Evolutionary conservation across 352 stramenopile species (phyloP).

Genomic region (Phytophthora cactorum): DNA sequence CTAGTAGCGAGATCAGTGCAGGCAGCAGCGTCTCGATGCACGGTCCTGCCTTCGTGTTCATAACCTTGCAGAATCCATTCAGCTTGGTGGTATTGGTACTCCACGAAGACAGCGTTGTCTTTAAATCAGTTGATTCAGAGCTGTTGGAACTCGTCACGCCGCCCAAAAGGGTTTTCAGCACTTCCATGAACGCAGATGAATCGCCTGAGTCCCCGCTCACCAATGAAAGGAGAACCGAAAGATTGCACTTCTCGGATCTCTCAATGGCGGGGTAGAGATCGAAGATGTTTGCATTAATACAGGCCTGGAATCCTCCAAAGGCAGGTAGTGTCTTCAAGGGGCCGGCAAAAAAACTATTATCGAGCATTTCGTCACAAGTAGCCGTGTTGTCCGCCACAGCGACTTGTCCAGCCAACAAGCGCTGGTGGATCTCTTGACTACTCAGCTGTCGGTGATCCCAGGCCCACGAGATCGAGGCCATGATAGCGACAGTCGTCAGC

Average conservation of each 20-base stretch:
- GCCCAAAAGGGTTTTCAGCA: conserved; percentile 41
- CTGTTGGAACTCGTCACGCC: conserved; percentile 27
- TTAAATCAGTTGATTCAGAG: conserved; percentile 13
- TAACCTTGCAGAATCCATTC: conserved; percentile 52
- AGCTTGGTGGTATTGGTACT: conserved; percentile 42
- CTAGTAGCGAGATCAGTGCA: conserved; percentile 42
- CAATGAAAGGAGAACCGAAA: conserved; percentile 48
- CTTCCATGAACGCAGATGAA: conserved; percentile 43
- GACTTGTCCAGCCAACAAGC: conserved; percentile 14
- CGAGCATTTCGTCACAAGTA: conserved; percentile 39
- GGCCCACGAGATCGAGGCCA: neutral
- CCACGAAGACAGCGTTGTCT: conserved; percentile 42
- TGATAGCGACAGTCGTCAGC: neutral
- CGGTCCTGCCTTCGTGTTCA: conserved; percentile 52
- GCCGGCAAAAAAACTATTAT: conserved; percentile 39
- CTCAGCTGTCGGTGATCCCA: conserved; percentile 12
- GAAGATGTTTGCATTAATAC: conserved; percentile 49
- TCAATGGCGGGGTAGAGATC: conserved; percentile 40
- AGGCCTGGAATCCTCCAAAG: conserved; percentile 44
- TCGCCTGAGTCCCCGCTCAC: conserved; percentile 32
- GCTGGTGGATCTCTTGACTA: conserved; percentile 14
- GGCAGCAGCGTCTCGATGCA: conserved; percentile 54
- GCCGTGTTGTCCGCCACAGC: conserved; percentile 26
- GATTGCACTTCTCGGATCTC: conserved; percentile 28
- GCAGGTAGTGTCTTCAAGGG: conserved; percentile 44